Conservation (phyloP, 768 basidiomycete species). For the Mycena galericulata region DNA sequence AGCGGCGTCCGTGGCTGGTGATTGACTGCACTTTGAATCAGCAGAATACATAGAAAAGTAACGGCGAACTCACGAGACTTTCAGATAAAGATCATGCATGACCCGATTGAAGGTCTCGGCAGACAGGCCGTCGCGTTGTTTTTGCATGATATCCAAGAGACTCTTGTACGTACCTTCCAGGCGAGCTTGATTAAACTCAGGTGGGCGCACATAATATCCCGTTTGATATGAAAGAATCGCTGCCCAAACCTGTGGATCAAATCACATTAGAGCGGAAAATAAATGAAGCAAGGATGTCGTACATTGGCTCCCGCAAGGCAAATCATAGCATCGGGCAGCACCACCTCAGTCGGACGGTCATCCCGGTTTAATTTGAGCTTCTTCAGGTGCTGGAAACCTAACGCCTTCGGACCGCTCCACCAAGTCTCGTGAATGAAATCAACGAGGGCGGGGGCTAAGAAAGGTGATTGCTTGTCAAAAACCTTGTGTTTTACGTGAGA, state of each 20-base stretch:
- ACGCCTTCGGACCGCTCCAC: neutral
- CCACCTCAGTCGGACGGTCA: constrained; percentile 2
- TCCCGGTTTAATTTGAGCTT: neutral
- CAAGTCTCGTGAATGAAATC: constrained; percentile 14
- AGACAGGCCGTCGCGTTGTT: neutral
- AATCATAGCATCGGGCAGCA: constrained; percentile 13
- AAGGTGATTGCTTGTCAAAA: neutral
- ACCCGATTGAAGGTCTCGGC: neutral
- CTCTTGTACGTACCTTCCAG: no score
- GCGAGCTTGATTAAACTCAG: no score
- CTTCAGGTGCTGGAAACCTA: neutral
- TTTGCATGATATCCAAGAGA: neutral
- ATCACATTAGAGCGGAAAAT: no score
- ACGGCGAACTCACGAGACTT: constrained; percentile 10
- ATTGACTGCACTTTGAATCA: neutral
- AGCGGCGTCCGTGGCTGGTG: neutral
- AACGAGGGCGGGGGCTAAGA: constrained; percentile 13
- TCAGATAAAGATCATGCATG: constrained; percentile 13
- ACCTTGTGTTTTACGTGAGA: neutral
- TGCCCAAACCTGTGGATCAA: no score
- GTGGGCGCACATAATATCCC: no score
- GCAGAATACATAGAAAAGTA: neutral
- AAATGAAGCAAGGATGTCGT: neutral
- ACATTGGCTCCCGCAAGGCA: neutral
- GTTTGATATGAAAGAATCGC: no score